A percentile compares a stretch with the other conserved stretches of the same genome.
Evolutionary conservation across 2,329 filamentous ascomycete species (phyloP).

Genomic region (Pseudopyricularia cyperi): DNA sequence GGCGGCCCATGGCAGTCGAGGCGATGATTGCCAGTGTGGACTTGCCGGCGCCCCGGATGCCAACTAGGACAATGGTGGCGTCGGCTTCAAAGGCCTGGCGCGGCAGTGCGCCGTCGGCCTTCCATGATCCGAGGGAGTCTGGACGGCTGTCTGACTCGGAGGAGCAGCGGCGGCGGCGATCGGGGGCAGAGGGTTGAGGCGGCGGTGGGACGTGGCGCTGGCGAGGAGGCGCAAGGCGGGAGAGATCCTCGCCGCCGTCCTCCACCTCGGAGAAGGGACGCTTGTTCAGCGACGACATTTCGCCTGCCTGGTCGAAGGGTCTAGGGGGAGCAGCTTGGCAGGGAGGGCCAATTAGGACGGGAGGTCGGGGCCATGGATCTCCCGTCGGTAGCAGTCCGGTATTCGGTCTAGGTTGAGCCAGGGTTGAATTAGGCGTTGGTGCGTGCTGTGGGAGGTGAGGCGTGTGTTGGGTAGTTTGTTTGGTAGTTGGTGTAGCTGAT

Average conservation of each 20-base stretch:
- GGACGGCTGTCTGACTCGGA: not conserved
- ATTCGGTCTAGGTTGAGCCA: not conserved
- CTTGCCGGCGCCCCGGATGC: constrained; percentile 63
- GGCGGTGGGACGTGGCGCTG: not conserved
- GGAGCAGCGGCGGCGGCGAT: not conserved
- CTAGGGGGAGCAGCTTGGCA: not conserved
- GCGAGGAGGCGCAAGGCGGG: not conserved
- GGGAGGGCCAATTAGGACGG: not conserved
- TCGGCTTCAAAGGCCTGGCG: constrained; percentile 37
- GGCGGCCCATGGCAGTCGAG: constrained; percentile 54
- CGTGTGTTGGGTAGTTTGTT: no score
- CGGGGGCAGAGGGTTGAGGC: not conserved
- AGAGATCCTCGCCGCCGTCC: not conserved
- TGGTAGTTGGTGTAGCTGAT: no score
- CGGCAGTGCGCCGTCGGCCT: not conserved
- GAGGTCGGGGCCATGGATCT: not conserved
- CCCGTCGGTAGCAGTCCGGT: not conserved
- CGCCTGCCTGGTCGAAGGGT: constrained; percentile 14
- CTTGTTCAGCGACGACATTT: constrained; percentile 16
- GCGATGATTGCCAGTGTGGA: constrained; percentile 65
- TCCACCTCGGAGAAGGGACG: constrained; percentile 21
- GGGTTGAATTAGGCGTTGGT: not conserved
- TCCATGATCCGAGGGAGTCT: not conserved
- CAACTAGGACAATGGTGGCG: constrained; percentile 60
- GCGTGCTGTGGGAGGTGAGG: no score